Base-by-base conservation (phyloP, 2,329 filamentous ascomycete genomes). In the Chaetomium sp. region DNA sequence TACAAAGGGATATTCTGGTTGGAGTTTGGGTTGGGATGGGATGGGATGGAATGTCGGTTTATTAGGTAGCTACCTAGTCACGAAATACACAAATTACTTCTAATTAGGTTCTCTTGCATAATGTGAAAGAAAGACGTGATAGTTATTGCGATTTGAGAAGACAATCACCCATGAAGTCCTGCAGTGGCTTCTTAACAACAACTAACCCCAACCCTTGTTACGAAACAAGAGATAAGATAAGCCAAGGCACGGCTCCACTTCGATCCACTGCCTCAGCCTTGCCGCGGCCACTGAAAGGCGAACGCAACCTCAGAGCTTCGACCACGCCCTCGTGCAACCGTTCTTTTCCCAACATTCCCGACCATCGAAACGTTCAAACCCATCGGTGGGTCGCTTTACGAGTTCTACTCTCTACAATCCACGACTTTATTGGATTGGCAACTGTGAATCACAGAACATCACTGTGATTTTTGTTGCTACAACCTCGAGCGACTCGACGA, bases 181-280 rank as follows among this genome's bases (percentile, higher is more conserved):
- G 27, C 27, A 3, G 27, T 29, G 27, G 27, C 27, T 29, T 29
- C 3, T 29, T 29, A 29, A 29, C 6, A 6, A 29, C 6, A 3
- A 29, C 27, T 29, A 29, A 29, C 27, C 27, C 27, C 27, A 29
- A 29, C 27, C 27, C 27, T 29, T 3, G 4, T 4, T 31, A 9
- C 8, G 19, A n/a, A 19, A n/a, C 38, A 19, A 19, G 10, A 21
- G 55, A 31, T 38, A 57, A 47, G 55, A 57, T 57, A 57, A 38
- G 35, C 23, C 23, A 3, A 7, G 38, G 16, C 16, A 12, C 12
- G 38, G 35, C 29, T 13, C 19, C 27, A 29, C 54, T 42, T 50
- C 29, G 64, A 56, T 42, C 59, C 42, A 49, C 29, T 54, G 33
- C 63, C 16, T 65, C 64, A 65, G 64, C 64, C 64, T 65, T 53